These are phyloP conservation scores for Cryptococcus neoformans DNA, from an alignment of 1,284 basidiomycete species.

Conservation along the genomic window DNA sequence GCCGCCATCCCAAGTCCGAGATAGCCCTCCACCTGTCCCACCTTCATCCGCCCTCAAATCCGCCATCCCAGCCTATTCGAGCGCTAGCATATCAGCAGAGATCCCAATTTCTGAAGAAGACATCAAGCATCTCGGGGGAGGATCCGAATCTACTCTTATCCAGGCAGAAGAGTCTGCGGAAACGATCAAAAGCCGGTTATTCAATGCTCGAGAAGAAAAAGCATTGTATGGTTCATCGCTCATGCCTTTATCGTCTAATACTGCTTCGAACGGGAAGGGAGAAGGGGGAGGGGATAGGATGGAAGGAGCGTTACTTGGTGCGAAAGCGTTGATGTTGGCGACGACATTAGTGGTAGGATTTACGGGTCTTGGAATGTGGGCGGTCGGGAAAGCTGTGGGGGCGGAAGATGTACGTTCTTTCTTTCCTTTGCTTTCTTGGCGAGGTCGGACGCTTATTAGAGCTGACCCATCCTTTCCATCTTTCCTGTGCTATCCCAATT, in stretches of 20 bases:
- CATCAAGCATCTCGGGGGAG: no score
- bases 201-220: constrained; percentile 34
- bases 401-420: constrained; percentile 32
- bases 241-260: background rate
- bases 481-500: no score
- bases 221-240: constrained; percentile 19
- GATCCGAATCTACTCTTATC: no score
- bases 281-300: background rate
- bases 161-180: no score
- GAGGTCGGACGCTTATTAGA: background rate
- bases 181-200: constrained; percentile 2
- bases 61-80: background rate
- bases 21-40: background rate
- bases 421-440: background rate
- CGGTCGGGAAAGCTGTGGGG: constrained; percentile 34
- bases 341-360: constrained; percentile 36
- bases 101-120: background rate
- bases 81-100: background rate
- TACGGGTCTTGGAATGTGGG: constrained; percentile 33
- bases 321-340: constrained; percentile 40
- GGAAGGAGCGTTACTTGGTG: constrained; percentile 19
- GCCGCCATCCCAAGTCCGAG: background rate
- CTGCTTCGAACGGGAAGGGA: constrained; percentile 9
- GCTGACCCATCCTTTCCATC: no score
- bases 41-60: background rate